A percentile compares a stretch with the other conserved stretches of the same genome.
phyloP scores from a whole-genome alignment of 2,329 filamentous ascomycete genomes.

The Penicillium janthinellum region DNA sequence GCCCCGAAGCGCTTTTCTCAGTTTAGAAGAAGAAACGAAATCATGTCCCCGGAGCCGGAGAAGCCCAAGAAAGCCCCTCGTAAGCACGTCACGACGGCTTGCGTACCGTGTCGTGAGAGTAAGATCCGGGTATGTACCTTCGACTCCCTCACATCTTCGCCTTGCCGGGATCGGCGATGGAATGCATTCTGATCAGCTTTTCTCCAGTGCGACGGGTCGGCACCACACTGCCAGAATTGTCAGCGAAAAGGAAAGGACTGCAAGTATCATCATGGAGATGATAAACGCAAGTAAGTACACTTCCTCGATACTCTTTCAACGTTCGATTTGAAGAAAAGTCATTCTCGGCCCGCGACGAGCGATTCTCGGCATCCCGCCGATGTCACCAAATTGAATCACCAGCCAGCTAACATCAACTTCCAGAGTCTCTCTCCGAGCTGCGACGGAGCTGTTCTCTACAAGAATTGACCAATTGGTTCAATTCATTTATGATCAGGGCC shows the following conservation, averaged over 20 bases:
- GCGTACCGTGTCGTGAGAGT: slow-evolving; percentile 49
- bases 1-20: neutral
- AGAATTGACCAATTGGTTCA: slow-evolving; percentile 43
- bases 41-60: slow-evolving; percentile 30
- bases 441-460: slow-evolving; percentile 41
- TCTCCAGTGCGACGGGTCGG: slow-evolving; percentile 41
- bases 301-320: neutral
- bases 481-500: slow-evolving; percentile 46
- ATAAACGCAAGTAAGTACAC: slow-evolving; percentile 43
- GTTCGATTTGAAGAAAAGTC: neutral
- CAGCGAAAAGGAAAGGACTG: slow-evolving; percentile 42
- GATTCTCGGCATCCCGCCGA: slow-evolving; percentile 2
- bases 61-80: slow-evolving; percentile 37
- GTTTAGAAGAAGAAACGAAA: neutral
- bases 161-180: slow-evolving; percentile 1
- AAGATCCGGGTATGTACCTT: slow-evolving; percentile 44
- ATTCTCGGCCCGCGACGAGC: neutral
- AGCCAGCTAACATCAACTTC: slow-evolving; percentile 3
- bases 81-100: slow-evolving; percentile 50
- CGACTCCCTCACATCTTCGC: neutral
- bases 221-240: slow-evolving; percentile 43
- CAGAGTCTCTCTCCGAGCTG: slow-evolving; percentile 40
- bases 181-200: slow-evolving; percentile 6
- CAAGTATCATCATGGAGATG: slow-evolving; percentile 44
- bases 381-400: neutral